phyloP scores from a whole-genome alignment of 257 asterid genomes.

The Petunia secreta region DNA sequence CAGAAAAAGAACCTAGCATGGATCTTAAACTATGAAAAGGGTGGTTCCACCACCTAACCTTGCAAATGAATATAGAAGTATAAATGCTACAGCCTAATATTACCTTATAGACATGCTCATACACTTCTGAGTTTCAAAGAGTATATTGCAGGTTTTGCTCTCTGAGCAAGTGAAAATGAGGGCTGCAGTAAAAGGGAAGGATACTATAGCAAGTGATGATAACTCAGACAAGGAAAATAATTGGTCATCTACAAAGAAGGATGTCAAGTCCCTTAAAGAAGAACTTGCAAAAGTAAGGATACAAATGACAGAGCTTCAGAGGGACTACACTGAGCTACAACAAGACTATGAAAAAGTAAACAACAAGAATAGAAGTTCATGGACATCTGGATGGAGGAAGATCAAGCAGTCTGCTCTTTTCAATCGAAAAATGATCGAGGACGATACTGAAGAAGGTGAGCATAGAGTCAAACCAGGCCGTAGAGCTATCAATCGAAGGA shows the following conservation, averaged over 20 bases:
- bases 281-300: slow-evolving; percentile 64
- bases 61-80: not conserved
- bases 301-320: slow-evolving; percentile 62
- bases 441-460: slow-evolving; percentile 48
- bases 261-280: slow-evolving; percentile 59
- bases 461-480: slow-evolving; percentile 35
- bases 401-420: slow-evolving; percentile 56
- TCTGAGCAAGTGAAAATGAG: slow-evolving; percentile 77
- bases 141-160: slow-evolving; percentile 63
- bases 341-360: slow-evolving; percentile 53
- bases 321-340: slow-evolving; percentile 61
- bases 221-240: slow-evolving; percentile 51
- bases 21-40: not conserved
- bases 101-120: not conserved
- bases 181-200: slow-evolving; percentile 54
- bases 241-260: slow-evolving; percentile 58
- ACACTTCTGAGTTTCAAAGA: slow-evolving; percentile 25
- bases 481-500: slow-evolving; percentile 42
- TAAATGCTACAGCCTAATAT: not conserved
- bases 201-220: slow-evolving; percentile 45
- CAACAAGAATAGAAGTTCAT: slow-evolving; percentile 45
- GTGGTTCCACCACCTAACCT: not conserved
- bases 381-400: slow-evolving; percentile 71
- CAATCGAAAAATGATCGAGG: slow-evolving; percentile 43
- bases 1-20: not conserved